phyloP scores from a whole-genome alignment of 352 stramenopile species.

The Phytophthora ohioensis region DNA sequence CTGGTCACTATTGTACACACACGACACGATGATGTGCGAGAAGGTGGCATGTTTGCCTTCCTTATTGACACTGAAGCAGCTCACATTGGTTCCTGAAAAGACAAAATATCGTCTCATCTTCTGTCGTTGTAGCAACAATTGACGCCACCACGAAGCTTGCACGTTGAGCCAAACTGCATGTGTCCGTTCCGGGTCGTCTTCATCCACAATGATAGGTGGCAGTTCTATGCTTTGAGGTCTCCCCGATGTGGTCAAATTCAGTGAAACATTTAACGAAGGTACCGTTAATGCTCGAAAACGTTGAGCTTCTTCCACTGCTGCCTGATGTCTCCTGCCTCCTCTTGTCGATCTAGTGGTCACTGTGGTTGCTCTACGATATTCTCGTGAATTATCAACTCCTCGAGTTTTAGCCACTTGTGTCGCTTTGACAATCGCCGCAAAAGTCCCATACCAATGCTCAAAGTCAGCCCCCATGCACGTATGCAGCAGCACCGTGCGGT shows the following conservation, averaged over 20 bases:
- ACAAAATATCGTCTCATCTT: slow-evolving; percentile 48
- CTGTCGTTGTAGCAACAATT: slow-evolving; percentile 26
- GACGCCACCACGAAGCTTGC: slow-evolving; percentile 49
- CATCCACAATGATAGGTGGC: slow-evolving; percentile 25
- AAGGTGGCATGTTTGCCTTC: slow-evolving; percentile 52
- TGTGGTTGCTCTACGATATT: slow-evolving; percentile 24
- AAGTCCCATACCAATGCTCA: slow-evolving; percentile 55
- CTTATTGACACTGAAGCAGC: slow-evolving; percentile 65
- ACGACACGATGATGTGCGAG: slow-evolving; percentile 32
- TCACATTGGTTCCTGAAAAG: slow-evolving; percentile 48
- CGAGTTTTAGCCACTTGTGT: slow-evolving; percentile 48
- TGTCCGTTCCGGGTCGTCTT: slow-evolving; percentile 32
- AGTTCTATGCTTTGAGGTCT: slow-evolving; percentile 5
- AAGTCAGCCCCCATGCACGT: slow-evolving; percentile 53
- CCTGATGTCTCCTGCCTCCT: slow-evolving; percentile 2
- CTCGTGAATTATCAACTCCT: neutral
- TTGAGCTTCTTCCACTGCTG: slow-evolving; percentile 17
- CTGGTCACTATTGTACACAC: slow-evolving; percentile 28
- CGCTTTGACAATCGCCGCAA: slow-evolving; percentile 42
- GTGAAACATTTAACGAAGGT: slow-evolving; percentile 4
- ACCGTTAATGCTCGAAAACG: slow-evolving; percentile 34
- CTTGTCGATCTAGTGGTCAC: slow-evolving; percentile 9
- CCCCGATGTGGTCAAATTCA: neutral
- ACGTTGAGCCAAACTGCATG: slow-evolving; percentile 50
- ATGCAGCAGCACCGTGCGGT: slow-evolving; percentile 48